phyloP scores from a whole-genome alignment of 2,329 filamentous ascomycete genomes.

The Calonectria pseudoturangicola region DNA sequence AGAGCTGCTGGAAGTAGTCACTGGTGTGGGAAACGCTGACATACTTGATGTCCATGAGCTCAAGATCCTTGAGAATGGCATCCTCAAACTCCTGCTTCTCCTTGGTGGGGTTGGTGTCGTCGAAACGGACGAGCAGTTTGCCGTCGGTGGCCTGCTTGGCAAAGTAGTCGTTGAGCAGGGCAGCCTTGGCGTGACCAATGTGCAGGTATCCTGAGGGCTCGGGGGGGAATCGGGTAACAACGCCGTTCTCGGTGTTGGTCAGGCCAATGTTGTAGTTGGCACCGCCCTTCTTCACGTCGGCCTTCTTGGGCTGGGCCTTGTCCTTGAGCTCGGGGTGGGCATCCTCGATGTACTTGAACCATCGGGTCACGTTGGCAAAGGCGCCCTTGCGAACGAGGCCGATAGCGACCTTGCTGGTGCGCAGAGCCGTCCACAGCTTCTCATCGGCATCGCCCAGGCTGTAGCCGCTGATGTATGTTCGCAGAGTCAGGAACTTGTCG shows the following conservation, averaged over 20 bases:
- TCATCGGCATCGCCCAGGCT: slow-evolving; percentile 84
- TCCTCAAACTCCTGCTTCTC: slow-evolving; percentile 98
- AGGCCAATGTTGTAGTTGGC: slow-evolving; percentile 93
- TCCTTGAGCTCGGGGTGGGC: slow-evolving; percentile 84
- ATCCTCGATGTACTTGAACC: slow-evolving; percentile 91
- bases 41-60: slow-evolving; percentile 92
- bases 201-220: slow-evolving; percentile 97
- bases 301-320: slow-evolving; percentile 76
- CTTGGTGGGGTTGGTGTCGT: slow-evolving; percentile 98
- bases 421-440: slow-evolving; percentile 88
- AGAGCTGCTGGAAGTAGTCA: slow-evolving; percentile 95
- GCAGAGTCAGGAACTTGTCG: slow-evolving; percentile 90
- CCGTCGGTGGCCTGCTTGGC: slow-evolving; percentile 95
- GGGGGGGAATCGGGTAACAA: slow-evolving; percentile 93
- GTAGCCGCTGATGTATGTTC: slow-evolving; percentile 91
- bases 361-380: slow-evolving; percentile 86
- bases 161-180: slow-evolving; percentile 96
- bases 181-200: slow-evolving; percentile 96
- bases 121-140: slow-evolving; percentile 92
- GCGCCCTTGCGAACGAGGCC: slow-evolving; percentile 87
- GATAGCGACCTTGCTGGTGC: slow-evolving; percentile 88
- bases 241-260: slow-evolving; percentile 88
- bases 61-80: slow-evolving; percentile 92
- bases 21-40: slow-evolving; percentile 92
- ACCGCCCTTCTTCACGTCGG: slow-evolving; percentile 82